Conservation (phyloP, 208 protist species). For the Balamuthia mandrillaris region DNA sequence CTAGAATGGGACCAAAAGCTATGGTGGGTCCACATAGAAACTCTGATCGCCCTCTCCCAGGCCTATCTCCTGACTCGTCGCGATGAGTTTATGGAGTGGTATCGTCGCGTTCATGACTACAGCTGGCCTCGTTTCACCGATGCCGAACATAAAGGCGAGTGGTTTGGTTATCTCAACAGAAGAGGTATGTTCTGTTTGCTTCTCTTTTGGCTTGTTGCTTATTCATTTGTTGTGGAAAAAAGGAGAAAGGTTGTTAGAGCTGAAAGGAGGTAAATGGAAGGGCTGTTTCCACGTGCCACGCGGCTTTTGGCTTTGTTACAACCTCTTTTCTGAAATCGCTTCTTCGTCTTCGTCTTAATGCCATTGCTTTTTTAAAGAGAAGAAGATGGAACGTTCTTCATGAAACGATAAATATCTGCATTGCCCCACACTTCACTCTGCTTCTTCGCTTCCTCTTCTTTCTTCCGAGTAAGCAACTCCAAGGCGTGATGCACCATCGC, state of each 20-base stretch:
- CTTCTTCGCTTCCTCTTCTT: too few relatives aligned
- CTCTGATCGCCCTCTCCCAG: neutral
- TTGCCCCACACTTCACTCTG: too few relatives aligned
- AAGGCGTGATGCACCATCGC: too few relatives aligned
- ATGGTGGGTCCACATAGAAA: slow-evolving; percentile 28
- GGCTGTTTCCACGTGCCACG: slow-evolving; percentile 29
- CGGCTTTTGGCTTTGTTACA: neutral
- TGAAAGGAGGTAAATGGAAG: slow-evolving; percentile 38
- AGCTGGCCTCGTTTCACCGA: neutral
- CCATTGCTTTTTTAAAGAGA: too few relatives aligned
- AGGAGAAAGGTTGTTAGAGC: neutral
- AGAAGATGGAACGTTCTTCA: too few relatives aligned
- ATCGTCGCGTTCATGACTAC: neutral
- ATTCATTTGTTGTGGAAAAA: neutral
- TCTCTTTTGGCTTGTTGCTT: neutral
- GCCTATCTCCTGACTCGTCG: neutral
- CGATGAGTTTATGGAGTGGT: neutral
- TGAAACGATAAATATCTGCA: too few relatives aligned
- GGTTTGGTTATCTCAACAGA: slow-evolving; percentile 37
- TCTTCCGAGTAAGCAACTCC: too few relatives aligned
- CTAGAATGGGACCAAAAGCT: slow-evolving; percentile 41
- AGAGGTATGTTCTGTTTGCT: neutral
- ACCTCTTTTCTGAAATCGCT: too few relatives aligned
- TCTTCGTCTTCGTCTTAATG: too few relatives aligned
- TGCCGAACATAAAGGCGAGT: neutral